Evolutionary conservation across 1,284 basidiomycete genomes (phyloP), one percentile per base, ranked within the genome.

Genomic region (Ceratobasidium sp.): DNA sequence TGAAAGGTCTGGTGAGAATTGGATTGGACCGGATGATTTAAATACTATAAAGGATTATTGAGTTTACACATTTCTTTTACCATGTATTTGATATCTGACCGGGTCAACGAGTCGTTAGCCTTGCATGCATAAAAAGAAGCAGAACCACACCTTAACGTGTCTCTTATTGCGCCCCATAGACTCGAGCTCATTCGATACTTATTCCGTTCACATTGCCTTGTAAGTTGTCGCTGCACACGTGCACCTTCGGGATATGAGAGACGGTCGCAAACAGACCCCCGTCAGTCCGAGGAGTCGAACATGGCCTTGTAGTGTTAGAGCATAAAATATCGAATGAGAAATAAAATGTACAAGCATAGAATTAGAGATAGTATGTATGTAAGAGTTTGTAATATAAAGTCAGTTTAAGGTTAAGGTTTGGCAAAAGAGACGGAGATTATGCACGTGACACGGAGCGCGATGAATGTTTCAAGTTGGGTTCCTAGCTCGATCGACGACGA

Each of bases 381-480:
- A 34, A 34, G 42, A 43, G 43, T 62, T 35, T 12, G 45, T 25
- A 31, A 50, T 34, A n/a, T 5, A 43, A 40, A 57, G 35, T 29
- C 38, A 38, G n/a, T 22, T 45, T 47, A 45, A 40, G 15, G 32
- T 34, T 62, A 49, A 50, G 45, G 43, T 62, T 50, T 53, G 32
- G 22, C 32, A 25, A 32, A n/a, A 53, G 42, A 43, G 57, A 31
- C 53, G 35, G 34, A 47, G 45, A 53, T 65, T 2, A 25, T 12
- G 17, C 60, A 65, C 60, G 60, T 65, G 60, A 65, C 60, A n/a
- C 13, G 49, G 32, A 47, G 45, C 38, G 38, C 38, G 38, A 40
- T 47, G 7, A 12, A 7, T 22, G n/a, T 47, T 47, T 47, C 45
- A 47, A 47, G 10, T 47, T 31, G 60, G 60, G 50, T n/a, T n/a